Evolutionary conservation across 176 grass and related monocot genomes (phyloP).

Genomic region (Sorghum bicolor): DNA sequence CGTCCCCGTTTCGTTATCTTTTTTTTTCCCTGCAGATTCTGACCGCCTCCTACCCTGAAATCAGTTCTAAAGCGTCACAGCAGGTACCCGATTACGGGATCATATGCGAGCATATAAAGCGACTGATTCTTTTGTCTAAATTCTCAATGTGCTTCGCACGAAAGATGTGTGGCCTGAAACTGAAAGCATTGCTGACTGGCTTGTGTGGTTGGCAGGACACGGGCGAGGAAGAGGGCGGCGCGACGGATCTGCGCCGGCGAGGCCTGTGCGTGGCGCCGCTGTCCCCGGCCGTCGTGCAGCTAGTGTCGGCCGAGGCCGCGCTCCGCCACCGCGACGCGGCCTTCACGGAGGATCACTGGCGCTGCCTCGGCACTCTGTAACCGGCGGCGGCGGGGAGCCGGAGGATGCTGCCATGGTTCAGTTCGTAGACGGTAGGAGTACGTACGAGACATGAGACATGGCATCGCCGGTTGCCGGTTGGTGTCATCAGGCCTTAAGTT

Average conservation of each 20-base stretch:
- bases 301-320: slow-evolving; percentile 19
- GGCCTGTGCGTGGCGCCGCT: slow-evolving; percentile 52
- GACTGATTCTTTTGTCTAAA: not conserved
- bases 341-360: slow-evolving; percentile 3
- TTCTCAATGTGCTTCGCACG: not conserved
- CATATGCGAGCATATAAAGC: not conserved
- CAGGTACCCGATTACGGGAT: slow-evolving; percentile 8
- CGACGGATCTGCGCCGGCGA: slow-evolving; percentile 31
- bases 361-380: slow-evolving; percentile 21
- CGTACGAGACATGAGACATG: not conserved
- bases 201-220: not conserved
- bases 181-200: not conserved
- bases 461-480: not conserved
- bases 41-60: slow-evolving; percentile 20
- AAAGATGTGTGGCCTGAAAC: not conserved
- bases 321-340: not conserved
- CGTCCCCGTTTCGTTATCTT: not conserved
- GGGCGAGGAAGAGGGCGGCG: not conserved
- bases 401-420: not conserved
- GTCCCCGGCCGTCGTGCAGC: slow-evolving; percentile 27
- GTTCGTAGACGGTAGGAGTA: not conserved
- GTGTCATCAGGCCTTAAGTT: not conserved
- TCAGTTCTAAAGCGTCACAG: slow-evolving; percentile 1
- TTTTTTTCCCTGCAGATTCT: slow-evolving; percentile 31
- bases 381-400: not conserved